phyloP scores from a whole-genome alignment of 176 grass and related monocot species.

The Paspalum vaginatum region DNA sequence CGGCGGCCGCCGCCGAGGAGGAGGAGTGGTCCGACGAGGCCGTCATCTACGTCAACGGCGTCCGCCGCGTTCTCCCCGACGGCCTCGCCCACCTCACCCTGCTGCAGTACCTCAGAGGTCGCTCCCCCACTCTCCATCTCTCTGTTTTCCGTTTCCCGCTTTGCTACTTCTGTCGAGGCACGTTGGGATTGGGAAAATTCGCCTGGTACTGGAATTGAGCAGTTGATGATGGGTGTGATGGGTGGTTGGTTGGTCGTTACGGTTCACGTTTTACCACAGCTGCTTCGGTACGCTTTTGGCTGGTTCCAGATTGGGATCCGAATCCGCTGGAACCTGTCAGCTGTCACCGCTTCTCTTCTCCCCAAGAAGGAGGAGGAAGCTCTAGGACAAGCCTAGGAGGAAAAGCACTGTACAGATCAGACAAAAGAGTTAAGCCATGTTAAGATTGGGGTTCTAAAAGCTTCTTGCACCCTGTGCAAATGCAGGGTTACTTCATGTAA shows the following conservation, averaged over 20 bases:
- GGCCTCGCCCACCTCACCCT: conserved; percentile 92
- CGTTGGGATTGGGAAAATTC: not conserved
- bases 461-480: no score
- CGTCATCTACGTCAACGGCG: conserved; percentile 88
- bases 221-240: not conserved
- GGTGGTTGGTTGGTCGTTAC: not conserved
- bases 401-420: no score
- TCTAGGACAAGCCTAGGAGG: no score
- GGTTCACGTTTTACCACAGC: not conserved
- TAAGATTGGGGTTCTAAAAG: no score
- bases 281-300: not conserved
- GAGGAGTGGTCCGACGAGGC: conserved; percentile 80
- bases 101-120: conserved; percentile 94
- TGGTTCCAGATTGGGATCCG: not conserved
- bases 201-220: not conserved
- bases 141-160: not conserved
- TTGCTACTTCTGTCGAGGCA: not conserved
- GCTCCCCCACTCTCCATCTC: not conserved
- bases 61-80: conserved; percentile 80
- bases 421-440: no score
- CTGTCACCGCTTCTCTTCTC: no score
- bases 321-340: not conserved
- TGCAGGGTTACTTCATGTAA: no score
- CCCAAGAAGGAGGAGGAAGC: no score
- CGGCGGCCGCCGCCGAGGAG: conserved; percentile 14